Evolutionary conservation across 192 early-diverging fungal species (phyloP).

Genomic region (Linderina pennispora): DNA sequence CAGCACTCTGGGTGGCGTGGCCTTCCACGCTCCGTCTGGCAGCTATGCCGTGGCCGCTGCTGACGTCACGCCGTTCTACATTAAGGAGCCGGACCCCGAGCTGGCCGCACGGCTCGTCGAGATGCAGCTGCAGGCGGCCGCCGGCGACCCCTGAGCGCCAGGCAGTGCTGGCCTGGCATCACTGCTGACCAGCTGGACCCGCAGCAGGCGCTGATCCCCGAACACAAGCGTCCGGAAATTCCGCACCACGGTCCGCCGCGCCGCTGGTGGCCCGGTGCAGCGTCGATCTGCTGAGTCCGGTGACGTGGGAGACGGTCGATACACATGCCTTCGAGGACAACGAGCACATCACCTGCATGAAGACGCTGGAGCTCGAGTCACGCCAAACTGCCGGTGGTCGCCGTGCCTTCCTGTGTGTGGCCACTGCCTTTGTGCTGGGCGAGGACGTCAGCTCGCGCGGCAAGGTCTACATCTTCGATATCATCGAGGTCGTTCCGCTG

Average conservation of each 20-base stretch:
- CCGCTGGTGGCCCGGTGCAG: constrained; percentile 60
- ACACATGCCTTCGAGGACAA: constrained; percentile 64
- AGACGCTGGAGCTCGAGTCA: constrained; percentile 74
- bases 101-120: constrained; percentile 29
- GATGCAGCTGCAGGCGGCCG: constrained; percentile 1
- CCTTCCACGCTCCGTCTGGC: constrained; percentile 77
- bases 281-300: constrained; percentile 85
- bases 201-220: constrained; percentile 18
- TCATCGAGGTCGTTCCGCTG: constrained; percentile 96
- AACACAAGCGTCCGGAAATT: constrained; percentile 29
- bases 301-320: constrained; percentile 94
- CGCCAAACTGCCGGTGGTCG: constrained; percentile 79
- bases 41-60: constrained; percentile 79
- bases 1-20: constrained; percentile 56
- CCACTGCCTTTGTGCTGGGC: constrained; percentile 79
- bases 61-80: constrained; percentile 52
- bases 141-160: background rate
- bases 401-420: constrained; percentile 81
- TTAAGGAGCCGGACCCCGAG: constrained; percentile 67
- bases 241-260: constrained; percentile 46
- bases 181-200: background rate
- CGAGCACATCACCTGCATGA: constrained; percentile 77
- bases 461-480: constrained; percentile 86
- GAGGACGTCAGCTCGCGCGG: constrained; percentile 91
- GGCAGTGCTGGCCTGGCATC: background rate